Percentiles rank a stretch among this genome's conserved stretches.
phyloP scores from a whole-genome alignment of 1,284 basidiomycete species.

The Rhodotorula sp. region DNA sequence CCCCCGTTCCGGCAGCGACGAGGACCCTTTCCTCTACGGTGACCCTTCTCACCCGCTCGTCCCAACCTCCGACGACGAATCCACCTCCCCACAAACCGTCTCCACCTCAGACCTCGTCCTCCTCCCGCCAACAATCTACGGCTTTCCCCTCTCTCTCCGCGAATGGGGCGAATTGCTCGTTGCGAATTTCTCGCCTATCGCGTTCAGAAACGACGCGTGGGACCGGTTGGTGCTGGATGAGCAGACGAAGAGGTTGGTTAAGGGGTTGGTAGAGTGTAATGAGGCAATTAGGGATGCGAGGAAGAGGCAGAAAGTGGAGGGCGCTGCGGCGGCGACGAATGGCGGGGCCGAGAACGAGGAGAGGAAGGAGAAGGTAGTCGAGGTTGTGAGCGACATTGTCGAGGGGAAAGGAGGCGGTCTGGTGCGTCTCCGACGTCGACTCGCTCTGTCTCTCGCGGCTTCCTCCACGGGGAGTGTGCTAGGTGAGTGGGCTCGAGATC shows the following conservation, averaged over 20 bases:
- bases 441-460: not conserved
- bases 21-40: not conserved
- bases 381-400: constrained; percentile 23
- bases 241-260: constrained; percentile 20
- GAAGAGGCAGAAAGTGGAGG: constrained; percentile 2
- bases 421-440: constrained; percentile 2
- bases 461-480: not conserved
- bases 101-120: not conserved
- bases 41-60: not conserved
- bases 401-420: constrained; percentile 35
- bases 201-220: not conserved
- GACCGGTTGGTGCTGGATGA: no score
- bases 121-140: not conserved
- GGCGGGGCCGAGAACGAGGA: not conserved
- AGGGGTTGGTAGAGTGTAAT: constrained; percentile 26
- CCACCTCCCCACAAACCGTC: no score
- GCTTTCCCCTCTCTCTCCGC: no score
- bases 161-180: no score
- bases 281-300: not conserved
- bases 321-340: not conserved
- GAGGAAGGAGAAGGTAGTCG: not conserved
- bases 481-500: not conserved
- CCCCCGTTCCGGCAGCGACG: not conserved
- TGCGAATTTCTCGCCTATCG: not conserved
- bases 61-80: no score